Evolutionary conservation across 176 grass and related monocot genomes (phyloP), one percentile per base, ranked within the genome.

Genomic region (Ensete glaucum): DNA sequence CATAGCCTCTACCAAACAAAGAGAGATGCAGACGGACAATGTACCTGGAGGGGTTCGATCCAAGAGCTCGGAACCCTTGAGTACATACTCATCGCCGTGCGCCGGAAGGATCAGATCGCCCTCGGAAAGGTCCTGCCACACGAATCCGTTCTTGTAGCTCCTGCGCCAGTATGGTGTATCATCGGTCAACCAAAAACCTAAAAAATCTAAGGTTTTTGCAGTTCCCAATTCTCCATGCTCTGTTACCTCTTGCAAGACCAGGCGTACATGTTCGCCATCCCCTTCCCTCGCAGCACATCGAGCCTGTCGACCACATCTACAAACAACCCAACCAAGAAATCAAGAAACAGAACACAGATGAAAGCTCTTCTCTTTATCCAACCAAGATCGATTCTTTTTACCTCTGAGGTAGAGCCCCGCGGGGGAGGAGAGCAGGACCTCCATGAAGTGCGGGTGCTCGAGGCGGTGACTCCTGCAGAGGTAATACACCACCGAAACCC

Each of bases 381-480:
- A 22, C 13, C 23, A 29, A 55, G 16, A 55, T 57, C 21, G 21
- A 25, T 17, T 7, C 8, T 27, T 22, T 83, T 72, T 80, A 99
- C 96, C 96, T 99, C 88, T 89, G 78, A 99, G 82, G 78, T 91
- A 94, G 76, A 99, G 96, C 19, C 91, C 86, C 9, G 94, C 91
- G 22, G 78, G 74, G 1, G 85, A 89, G 67, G 86, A 88, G 78
- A 89, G 85, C 26, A 91, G 88, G 66, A 99, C 96, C 82, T 99
- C 96, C 70, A 94, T 91, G 91, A 99, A 99, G 83, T 99, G 96
- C 9, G 96, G 96, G 67, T 99, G 96, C 85, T 99, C 96, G 51
- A 99, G 87, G 64, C 91, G 91, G 72, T 86, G 91, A 79, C 84
- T 99, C 63, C 85, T 85, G 80, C 78, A 87, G 66, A 99, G 86